Percentiles rank a stretch among this genome's conserved stretches.
Conservation (phyloP, 2,329 filamentous ascomycete species). For the Alternaria brassicae region DNA sequence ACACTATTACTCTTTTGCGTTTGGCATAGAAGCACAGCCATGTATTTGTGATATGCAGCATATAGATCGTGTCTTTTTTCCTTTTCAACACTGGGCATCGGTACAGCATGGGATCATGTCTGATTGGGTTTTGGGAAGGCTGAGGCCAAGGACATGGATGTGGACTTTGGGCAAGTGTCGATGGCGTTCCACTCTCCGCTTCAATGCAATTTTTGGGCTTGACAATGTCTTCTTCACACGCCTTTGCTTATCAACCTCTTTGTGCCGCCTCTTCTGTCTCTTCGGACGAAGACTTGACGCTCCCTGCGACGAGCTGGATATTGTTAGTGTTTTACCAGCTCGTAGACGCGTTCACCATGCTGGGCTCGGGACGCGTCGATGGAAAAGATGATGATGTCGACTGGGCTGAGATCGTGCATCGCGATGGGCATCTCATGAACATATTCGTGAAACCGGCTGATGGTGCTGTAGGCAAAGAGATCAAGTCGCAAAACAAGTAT, state of each 20-base stretch:
- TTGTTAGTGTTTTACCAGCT: slow-evolving; percentile 11
- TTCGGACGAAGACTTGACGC: no score
- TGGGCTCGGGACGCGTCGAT: background rate
- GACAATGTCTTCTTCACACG: background rate
- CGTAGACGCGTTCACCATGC: background rate
- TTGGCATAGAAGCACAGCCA: background rate
- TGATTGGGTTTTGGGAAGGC: background rate
- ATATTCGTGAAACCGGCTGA: slow-evolving; percentile 5
- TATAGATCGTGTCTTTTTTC: background rate
- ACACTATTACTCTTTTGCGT: background rate
- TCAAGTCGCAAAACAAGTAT: no score
- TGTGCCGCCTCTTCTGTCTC: no score
- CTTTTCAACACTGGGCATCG: background rate
- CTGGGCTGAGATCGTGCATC: slow-evolving; percentile 12
- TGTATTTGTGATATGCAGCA: background rate
- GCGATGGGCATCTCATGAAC: slow-evolving; percentile 4
- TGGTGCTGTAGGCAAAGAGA: background rate
- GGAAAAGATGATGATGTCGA: background rate
- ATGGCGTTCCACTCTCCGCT: background rate
- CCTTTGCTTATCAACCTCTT: no score
- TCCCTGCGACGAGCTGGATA: no score
- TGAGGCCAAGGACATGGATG: background rate
- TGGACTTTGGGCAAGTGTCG: background rate
- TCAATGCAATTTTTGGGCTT: background rate
- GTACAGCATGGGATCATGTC: background rate